Conservation (phyloP, 768 basidiomycete genomes). For the Termitomyces sp. region DNA sequence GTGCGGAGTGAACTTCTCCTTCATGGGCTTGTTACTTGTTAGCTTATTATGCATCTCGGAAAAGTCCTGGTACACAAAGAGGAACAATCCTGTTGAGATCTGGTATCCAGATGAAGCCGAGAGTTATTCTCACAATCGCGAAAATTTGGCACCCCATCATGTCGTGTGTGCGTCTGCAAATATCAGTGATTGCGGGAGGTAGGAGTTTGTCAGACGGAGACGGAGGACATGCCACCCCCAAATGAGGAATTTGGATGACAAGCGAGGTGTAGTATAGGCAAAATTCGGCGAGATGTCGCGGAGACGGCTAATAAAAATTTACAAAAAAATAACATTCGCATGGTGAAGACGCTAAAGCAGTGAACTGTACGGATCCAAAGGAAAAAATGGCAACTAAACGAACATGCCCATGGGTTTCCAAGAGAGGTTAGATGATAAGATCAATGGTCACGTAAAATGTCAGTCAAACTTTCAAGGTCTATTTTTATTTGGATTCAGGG, state of each 20-base stretch:
- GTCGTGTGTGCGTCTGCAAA: no score
- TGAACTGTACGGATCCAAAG: background rate
- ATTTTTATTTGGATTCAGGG: background rate
- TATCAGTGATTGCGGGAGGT: background rate
- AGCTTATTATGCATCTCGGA: background rate
- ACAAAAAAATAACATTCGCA: background rate
- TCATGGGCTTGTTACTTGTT: background rate
- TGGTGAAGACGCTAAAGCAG: background rate
- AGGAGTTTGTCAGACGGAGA: background rate
- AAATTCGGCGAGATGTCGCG: background rate
- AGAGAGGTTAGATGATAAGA: background rate
- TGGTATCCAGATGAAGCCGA: background rate
- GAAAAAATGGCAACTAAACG: background rate
- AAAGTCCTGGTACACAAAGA: background rate
- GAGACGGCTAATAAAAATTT: background rate
- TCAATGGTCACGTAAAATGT: background rate
- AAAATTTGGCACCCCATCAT: background rate
- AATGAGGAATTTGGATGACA: background rate
- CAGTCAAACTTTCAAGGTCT: background rate
- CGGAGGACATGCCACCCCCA: background rate
- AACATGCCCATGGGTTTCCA: background rate
- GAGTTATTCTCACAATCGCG: background rate
- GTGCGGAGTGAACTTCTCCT: background rate
- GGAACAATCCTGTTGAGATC: background rate
- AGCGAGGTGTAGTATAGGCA: background rate